Evolutionary conservation across 345 rosid species (phyloP).

Genomic region (Moricandia moricandioides): DNA sequence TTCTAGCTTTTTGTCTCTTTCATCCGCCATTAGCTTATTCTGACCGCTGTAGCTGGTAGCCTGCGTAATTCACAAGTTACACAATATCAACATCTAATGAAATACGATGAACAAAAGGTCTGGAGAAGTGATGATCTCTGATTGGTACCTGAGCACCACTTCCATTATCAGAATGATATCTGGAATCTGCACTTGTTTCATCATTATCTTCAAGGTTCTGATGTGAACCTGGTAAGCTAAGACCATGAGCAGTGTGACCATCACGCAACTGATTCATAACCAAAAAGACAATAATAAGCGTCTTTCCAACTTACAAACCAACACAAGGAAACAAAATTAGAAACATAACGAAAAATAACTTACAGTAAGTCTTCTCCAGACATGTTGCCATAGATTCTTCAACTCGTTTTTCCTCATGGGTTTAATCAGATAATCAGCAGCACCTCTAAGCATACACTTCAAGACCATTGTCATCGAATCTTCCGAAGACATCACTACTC

Average conservation of each 20-base stretch:
- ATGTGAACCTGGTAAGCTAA: slow-evolving; percentile 35
- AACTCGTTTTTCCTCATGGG: slow-evolving; percentile 75
- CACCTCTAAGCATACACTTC: slow-evolving; percentile 77
- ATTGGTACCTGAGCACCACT: slow-evolving; percentile 52
- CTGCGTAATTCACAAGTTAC: background rate
- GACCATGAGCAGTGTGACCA: slow-evolving; percentile 35
- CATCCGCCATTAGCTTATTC: background rate
- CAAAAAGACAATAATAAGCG: background rate
- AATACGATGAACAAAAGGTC: background rate
- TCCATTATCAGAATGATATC: slow-evolving; percentile 47
- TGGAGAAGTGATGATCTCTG: background rate
- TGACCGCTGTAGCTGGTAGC: slow-evolving; percentile 16
- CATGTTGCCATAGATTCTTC: slow-evolving; percentile 77
- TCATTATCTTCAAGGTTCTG: slow-evolving; percentile 45
- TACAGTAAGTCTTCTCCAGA: slow-evolving; percentile 64
- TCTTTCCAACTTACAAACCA: background rate
- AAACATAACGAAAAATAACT: background rate
- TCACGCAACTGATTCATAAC: slow-evolving; percentile 39
- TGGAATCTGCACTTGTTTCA: slow-evolving; percentile 49
- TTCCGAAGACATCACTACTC: slow-evolving; percentile 75
- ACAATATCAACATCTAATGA: background rate
- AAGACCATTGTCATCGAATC: slow-evolving; percentile 61
- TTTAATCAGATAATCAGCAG: slow-evolving; percentile 73
- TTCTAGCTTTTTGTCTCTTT: slow-evolving; percentile 16
- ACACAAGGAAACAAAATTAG: background rate